Evolutionary conservation across 2,329 filamentous ascomycete genomes (phyloP).

Genomic region (Colletotrichum chlorophyti): DNA sequence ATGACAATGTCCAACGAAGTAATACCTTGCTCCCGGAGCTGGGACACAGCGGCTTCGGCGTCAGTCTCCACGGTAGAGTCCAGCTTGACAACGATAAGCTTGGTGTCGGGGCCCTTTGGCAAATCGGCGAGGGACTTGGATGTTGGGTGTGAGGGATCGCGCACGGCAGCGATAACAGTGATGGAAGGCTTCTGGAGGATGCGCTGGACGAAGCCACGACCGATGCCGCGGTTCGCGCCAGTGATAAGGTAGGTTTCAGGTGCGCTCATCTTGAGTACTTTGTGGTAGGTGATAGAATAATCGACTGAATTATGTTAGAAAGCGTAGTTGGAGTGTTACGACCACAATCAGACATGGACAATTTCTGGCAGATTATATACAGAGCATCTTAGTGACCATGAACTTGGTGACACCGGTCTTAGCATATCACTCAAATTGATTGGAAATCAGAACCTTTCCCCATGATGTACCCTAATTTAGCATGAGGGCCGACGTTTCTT

Average conservation of each 20-base stretch:
- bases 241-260: slow-evolving; percentile 39
- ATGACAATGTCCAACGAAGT: slow-evolving; percentile 55
- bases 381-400: neutral
- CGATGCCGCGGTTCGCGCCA: slow-evolving; percentile 46
- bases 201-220: slow-evolving; percentile 39
- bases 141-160: slow-evolving; percentile 36
- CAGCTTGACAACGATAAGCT: slow-evolving; percentile 48
- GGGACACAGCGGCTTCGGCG: slow-evolving; percentile 37
- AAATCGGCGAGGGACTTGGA: slow-evolving; percentile 41
- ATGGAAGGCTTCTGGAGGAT: slow-evolving; percentile 61
- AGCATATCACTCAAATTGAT: neutral
- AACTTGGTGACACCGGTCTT: too few relatives aligned
- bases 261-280: slow-evolving; percentile 36
- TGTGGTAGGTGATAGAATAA: neutral
- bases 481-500: too few relatives aligned
- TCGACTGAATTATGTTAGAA: neutral
- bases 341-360: neutral
- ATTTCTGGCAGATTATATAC: neutral
- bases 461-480: too few relatives aligned
- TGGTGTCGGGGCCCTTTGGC: slow-evolving; percentile 40
- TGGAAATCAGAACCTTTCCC: neutral
- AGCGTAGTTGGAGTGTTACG: neutral
- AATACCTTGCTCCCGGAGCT: slow-evolving; percentile 39
- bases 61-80: slow-evolving; percentile 44
- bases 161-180: slow-evolving; percentile 48